Percentiles rank a stretch among this genome's conserved stretches.
Conservation (phyloP, 495 filamentous ascomycete genomes). For the Massariosphaeria phaeospora region DNA sequence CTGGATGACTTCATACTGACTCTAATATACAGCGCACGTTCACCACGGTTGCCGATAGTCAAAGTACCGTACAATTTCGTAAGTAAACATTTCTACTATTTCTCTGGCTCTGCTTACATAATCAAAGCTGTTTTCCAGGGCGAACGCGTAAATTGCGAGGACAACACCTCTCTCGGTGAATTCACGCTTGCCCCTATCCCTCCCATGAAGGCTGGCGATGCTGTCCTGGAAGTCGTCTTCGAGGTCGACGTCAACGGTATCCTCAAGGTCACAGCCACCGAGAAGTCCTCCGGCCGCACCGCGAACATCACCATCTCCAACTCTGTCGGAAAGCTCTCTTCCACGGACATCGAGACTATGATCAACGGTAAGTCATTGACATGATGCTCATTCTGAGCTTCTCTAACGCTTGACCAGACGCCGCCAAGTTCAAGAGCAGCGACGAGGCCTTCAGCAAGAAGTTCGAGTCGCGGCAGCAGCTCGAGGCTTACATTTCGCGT, state of each 20-base stretch:
- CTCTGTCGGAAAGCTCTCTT: constrained; percentile 97
- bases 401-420: constrained; percentile 51
- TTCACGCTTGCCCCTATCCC: constrained; percentile 97
- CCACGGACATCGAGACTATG: constrained; percentile 95
- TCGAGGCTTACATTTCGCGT: constrained; percentile 97
- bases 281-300: constrained; percentile 96
- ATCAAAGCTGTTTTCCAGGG: constrained; percentile 97
- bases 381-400: neutral
- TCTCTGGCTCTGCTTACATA: too few relatives aligned
- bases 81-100: too few relatives aligned
- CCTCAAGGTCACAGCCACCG: constrained; percentile 97
- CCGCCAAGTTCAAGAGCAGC: constrained; percentile 96
- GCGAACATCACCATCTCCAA: constrained; percentile 99
- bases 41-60: constrained; percentile 91
- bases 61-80: constrained; percentile 83
- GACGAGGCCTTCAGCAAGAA: constrained; percentile 99
- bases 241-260: constrained; percentile 99
- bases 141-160: constrained; percentile 98
- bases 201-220: constrained; percentile 95
- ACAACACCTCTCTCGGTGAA: constrained; percentile 98
- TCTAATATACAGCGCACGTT: too few relatives aligned
- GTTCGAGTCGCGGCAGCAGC: constrained; percentile 96
- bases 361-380: constrained; percentile 67
- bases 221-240: constrained; percentile 96
- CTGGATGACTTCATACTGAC: too few relatives aligned